phyloP scores from a whole-genome alignment of 2,329 filamentous ascomycete species.

The Pleurostoma richardsiae region DNA sequence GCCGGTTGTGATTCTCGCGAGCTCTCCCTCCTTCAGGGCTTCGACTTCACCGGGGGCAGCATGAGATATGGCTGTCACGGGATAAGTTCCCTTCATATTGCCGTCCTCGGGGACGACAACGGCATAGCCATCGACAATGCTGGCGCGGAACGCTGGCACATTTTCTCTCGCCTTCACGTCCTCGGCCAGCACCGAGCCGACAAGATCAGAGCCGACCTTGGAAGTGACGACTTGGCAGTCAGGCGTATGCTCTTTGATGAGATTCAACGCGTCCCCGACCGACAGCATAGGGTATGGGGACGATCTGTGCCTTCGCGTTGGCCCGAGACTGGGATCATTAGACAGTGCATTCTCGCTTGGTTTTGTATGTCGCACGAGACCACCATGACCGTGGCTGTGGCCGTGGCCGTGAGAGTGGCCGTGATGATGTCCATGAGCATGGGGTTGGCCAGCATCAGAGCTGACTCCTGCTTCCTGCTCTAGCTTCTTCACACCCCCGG shows the following conservation, averaged over 20 bases:
- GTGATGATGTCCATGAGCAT: slow-evolving; percentile 25
- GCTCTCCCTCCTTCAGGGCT: slow-evolving; percentile 64
- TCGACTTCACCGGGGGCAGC: slow-evolving; percentile 67
- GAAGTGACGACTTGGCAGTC: slow-evolving; percentile 48
- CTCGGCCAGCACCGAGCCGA: slow-evolving; percentile 76
- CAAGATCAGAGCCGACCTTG: slow-evolving; percentile 59
- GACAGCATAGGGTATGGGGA: slow-evolving; percentile 92
- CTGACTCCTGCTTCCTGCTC: slow-evolving; percentile 74
- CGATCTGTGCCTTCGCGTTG: slow-evolving; percentile 69
- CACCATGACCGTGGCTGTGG: slow-evolving; percentile 58
- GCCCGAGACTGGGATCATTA: slow-evolving; percentile 56
- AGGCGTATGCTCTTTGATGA: slow-evolving; percentile 72
- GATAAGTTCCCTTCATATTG: slow-evolving; percentile 72
- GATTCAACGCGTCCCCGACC: slow-evolving; percentile 71
- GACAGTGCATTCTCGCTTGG: slow-evolving; percentile 52
- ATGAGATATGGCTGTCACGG: slow-evolving; percentile 82
- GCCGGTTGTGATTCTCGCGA: slow-evolving; percentile 90
- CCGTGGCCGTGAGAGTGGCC: slow-evolving; percentile 47
- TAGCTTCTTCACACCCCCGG: slow-evolving; percentile 75
- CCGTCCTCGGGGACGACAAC: slow-evolving; percentile 61
- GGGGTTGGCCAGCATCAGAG: slow-evolving; percentile 16
- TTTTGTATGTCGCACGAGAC: slow-evolving; percentile 68
- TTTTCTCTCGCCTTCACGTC: slow-evolving; percentile 75
- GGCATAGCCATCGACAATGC: slow-evolving; percentile 96
- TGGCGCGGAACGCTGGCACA: slow-evolving; percentile 90